Conservation (phyloP, 1,284 basidiomycete genomes). For the Trametes sp. region DNA sequence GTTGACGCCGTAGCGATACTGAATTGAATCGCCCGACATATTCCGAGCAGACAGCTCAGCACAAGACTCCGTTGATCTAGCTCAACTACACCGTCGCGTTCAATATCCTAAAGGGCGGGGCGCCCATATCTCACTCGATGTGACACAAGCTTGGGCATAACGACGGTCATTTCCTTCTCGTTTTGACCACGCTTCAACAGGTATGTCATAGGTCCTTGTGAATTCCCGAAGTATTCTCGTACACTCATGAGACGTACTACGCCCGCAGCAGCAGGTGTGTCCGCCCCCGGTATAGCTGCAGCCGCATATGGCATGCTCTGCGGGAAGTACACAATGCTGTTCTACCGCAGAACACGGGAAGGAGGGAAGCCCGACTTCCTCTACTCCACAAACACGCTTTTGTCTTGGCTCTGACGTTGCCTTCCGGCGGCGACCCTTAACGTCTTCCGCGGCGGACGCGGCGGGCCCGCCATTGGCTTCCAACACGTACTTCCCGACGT, state of each 20-base stretch:
- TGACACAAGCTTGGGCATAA: not conserved
- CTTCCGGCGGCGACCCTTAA: not conserved
- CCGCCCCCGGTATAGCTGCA: not conserved
- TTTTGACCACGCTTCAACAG: not conserved
- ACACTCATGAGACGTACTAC: not conserved
- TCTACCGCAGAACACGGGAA: too few relatives aligned
- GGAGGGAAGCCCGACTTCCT: not conserved
- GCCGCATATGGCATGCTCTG: not conserved
- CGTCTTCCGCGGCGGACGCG: not conserved
- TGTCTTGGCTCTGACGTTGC: not conserved
- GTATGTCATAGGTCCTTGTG: not conserved
- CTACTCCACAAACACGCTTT: constrained; percentile 7
- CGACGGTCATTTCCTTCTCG: not conserved
- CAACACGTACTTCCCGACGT: too few relatives aligned
- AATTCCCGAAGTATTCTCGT: not conserved
- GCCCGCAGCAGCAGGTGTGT: not conserved
- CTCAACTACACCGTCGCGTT: too few relatives aligned
- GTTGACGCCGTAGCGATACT: too few relatives aligned
- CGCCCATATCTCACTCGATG: not conserved
- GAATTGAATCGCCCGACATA: too few relatives aligned
- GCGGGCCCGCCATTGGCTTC: not conserved
- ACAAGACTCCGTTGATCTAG: too few relatives aligned
- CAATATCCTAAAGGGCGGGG: not conserved
- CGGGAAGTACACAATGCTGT: not conserved
- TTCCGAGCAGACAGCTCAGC: too few relatives aligned